These are phyloP conservation scores for Tetradesmus obliquus DNA, from an alignment of 139 green algal species.

Conservation along the genomic window DNA sequence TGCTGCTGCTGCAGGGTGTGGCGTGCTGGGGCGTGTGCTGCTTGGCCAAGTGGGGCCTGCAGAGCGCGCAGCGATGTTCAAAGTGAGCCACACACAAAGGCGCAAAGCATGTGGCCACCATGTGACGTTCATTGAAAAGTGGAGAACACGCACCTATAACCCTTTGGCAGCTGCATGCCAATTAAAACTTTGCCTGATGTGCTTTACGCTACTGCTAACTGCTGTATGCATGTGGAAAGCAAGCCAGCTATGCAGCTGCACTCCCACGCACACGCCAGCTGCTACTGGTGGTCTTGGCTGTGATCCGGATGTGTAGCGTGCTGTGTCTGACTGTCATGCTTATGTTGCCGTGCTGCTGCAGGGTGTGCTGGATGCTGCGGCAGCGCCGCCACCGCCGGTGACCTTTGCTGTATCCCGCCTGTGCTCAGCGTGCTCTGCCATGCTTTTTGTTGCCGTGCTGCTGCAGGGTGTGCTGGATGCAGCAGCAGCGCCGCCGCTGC, in stretches of 20 bases:
- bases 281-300: no score
- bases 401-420: no score
- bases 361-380: constrained; percentile 28
- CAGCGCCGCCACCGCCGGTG: not conserved
- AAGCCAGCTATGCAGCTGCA: no score
- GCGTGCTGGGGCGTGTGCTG: constrained; percentile 10
- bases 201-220: no score
- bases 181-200: no score
- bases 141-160: no score
- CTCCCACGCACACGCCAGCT: no score
- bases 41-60: not conserved
- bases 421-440: not conserved
- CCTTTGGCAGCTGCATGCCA: no score
- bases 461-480: constrained; percentile 23
- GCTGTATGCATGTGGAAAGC: no score
- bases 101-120: no score
- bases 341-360: not conserved
- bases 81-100: not conserved
- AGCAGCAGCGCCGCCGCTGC: constrained; percentile 14
- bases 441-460: not conserved
- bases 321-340: not conserved
- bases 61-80: not conserved
- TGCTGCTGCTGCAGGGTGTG: not conserved
- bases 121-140: no score
- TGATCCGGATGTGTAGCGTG: no score